phyloP scores from a whole-genome alignment of 805 yeast genomes.

The Candida multigemmis region DNA sequence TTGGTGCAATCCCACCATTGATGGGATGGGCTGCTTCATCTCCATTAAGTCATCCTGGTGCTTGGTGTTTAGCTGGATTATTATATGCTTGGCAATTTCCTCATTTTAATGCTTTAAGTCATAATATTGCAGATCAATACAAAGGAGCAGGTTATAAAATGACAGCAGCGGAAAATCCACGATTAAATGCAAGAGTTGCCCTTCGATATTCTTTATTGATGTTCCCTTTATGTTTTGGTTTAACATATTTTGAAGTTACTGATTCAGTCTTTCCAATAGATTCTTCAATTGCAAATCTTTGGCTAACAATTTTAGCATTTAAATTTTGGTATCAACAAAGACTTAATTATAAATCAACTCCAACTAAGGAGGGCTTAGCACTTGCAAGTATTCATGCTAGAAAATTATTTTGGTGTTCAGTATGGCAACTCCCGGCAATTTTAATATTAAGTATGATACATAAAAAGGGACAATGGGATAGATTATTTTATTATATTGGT shows the following conservation, averaged over 20 bases:
- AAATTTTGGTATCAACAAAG: conserved; percentile 83
- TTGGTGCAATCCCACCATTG: conserved; percentile 95
- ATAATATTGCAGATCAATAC: conserved; percentile 81
- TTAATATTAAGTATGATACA: conserved; percentile 88
- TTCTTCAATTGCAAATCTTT: conserved; percentile 71
- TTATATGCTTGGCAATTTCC: conserved; percentile 98
- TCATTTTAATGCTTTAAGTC: conserved; percentile 88
- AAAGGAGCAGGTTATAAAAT: conserved; percentile 93
- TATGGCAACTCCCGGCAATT: conserved; percentile 87
- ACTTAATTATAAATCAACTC: conserved; percentile 39
- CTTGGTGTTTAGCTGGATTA: conserved; percentile 87
- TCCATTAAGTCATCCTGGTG: conserved; percentile 75
- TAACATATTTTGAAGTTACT: conserved; percentile 70
- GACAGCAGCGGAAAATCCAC: conserved; percentile 92
- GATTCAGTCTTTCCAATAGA: conserved; percentile 79
- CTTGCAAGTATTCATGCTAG: conserved; percentile 66
- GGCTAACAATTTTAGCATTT: conserved; percentile 75
- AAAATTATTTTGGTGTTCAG: conserved; percentile 87
- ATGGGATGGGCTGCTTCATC: conserved; percentile 98
- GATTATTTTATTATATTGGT: conserved; percentile 23
- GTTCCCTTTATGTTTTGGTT: conserved; percentile 88
- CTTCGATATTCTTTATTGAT: conserved; percentile 81
- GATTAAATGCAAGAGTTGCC: conserved; percentile 87
- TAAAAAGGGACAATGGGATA: conserved; percentile 92
- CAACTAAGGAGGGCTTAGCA: conserved; percentile 48